Base-by-base conservation (phyloP, 176 grass and related monocot species). In the Lolium multiflorum region DNA sequence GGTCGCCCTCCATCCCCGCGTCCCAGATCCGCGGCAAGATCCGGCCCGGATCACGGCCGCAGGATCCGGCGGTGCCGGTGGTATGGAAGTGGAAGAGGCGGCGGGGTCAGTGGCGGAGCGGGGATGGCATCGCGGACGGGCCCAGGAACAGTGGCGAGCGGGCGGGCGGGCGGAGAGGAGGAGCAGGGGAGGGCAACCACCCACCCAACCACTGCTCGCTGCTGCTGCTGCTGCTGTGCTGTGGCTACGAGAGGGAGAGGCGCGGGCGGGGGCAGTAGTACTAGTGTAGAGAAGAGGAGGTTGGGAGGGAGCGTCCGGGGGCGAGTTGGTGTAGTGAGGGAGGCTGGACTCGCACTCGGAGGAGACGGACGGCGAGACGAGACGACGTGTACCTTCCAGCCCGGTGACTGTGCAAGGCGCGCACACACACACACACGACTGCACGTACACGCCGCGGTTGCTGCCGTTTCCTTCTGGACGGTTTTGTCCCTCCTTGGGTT, bases 1-100 rank as follows among this genome's bases (percentile, higher is more conserved):
- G 70, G 39, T 87, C 84, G 15, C 15, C 82, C 24, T 88, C 91
- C 82, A 84, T 88, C 71, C 56, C 77, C 3, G 3, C 35, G 3
- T 8, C 56, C 3, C 76, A 79, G 69, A 86, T 74, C 78, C 78
- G 58, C 44, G 57, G 43, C 2, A 46, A 86, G 60, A 86, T 76
- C 68, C 83, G 10, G 61, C 24, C 43, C 39, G 70, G 70, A 74
- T 83, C 49, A 71, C 48, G 64, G 18, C n/a, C 38, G 14, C 87
- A 68, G 71, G 82, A 74, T 79, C 22, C 41, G 5, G 9, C 28
- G 18, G 7, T 4, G 21, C 39, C 43, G 11, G 44, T 0, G 6
- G 10, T 8, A 28, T 63, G 12, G 16, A 11, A 35, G 31, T 35
- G 31, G 31, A 35, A 14, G 56, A 11, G 3, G 50, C 7, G 3